Evolutionary conservation across 2,329 filamentous ascomycete species (phyloP), one percentile per base, ranked within the genome.

Genomic region (Colletotrichum sp.): DNA sequence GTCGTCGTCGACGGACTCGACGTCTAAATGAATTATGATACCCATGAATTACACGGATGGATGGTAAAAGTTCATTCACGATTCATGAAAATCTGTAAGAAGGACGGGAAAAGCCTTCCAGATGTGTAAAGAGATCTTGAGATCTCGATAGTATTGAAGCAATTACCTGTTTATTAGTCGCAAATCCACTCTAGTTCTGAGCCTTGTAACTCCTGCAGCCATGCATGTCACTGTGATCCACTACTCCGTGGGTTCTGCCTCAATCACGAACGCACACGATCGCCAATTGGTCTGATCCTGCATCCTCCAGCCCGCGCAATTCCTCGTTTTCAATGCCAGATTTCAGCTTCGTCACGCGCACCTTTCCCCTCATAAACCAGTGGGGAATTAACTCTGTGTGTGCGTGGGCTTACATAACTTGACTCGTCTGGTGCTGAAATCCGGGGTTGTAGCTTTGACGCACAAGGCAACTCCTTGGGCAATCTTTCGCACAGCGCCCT

Each of bases 1-100:
- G 89, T 94, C 83, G 94, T 96, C 80, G 93, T 96, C 80, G 94
- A 96, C 84, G 94, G 94, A 78, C 92, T 96, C 84, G 95, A 97
- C 86, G 94, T 97, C 84, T 96, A 92, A 81, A 79, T 48, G 48
- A 75, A 71, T 71, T 30, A 71, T 66, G 68, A 72, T 74, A 76
- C 63, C 77, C 77, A 75, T 76, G 72, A 60, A 67, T 32, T 22
- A 30, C 64, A 52, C 67, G 66, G 66, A 75, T 75, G 73, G 73
- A 73, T 73, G 70, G 59, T 75, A 68, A 69, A 73, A 73, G 57
- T 73, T 64, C 73, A 69, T 75, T 61, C 57, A 68, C 36, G 70
- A 30, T 73, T 73, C 74, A 76, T 75, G 66, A 75, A 63, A 30
- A 76, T 76, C 74, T 76, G 74, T 74, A 74, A 76, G 71, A 74